Conservation (phyloP, 306 rosid genomes). For the Glycine tomentella region DNA sequence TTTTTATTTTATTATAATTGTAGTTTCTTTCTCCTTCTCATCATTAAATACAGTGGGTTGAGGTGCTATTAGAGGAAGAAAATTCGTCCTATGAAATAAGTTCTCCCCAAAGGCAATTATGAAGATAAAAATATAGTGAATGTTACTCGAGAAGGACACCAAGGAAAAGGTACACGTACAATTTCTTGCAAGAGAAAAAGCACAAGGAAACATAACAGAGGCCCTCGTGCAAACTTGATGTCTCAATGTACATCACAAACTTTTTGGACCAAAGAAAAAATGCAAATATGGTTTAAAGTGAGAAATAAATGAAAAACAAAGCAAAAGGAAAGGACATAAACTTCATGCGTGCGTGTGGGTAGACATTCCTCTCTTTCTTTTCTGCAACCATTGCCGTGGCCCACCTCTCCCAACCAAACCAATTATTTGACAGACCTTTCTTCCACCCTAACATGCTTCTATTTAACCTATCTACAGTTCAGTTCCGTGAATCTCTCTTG, state of each 20-base stretch:
- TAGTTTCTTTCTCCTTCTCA: not conserved
- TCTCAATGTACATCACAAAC: slow-evolving; percentile 62
- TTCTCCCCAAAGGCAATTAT: slow-evolving; percentile 40
- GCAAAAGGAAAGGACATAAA: slow-evolving; percentile 46
- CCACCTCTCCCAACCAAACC: slow-evolving; percentile 41
- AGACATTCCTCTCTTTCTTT: slow-evolving; percentile 55
- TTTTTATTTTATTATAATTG: too few relatives aligned
- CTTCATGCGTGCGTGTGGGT: slow-evolving; percentile 65
- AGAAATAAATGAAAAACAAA: slow-evolving; percentile 9
- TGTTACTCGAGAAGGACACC: not conserved
- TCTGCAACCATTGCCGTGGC: slow-evolving; percentile 40
- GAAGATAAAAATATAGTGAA: slow-evolving; percentile 29
- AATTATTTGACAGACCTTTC: slow-evolving; percentile 44
- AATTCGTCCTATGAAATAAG: not conserved
- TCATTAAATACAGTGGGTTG: not conserved
- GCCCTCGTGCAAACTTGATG: slow-evolving; percentile 91
- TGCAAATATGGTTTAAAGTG: slow-evolving; percentile 25
- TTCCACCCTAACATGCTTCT: slow-evolving; percentile 32
- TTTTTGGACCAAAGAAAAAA: too few relatives aligned
- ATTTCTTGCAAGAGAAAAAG: slow-evolving; percentile 50
- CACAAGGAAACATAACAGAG: slow-evolving; percentile 74
- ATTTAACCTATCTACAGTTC: slow-evolving; percentile 40
- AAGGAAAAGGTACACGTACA: slow-evolving; percentile 22
- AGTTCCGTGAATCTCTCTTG: not conserved
- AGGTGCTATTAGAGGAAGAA: not conserved